These are phyloP conservation scores for Mortierella sp. DNA, from an alignment of 371 early-diverging fungal species.

Conservation along the genomic window DNA sequence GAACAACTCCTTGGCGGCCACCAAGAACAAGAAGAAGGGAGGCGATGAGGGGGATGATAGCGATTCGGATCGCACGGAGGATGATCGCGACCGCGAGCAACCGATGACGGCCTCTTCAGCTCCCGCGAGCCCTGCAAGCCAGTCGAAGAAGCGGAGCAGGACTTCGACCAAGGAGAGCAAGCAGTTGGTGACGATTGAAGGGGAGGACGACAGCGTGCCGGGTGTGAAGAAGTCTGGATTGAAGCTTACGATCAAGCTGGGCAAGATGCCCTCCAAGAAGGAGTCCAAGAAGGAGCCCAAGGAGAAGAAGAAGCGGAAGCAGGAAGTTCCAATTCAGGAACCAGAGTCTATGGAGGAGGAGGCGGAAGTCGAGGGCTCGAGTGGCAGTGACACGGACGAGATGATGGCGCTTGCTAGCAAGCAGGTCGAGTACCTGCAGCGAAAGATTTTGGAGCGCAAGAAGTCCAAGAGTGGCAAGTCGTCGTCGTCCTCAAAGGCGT, in stretches of 20 bases:
- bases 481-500: slow-evolving; percentile 2
- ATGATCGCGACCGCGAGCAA: slow-evolving; percentile 17
- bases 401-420: slow-evolving; percentile 56
- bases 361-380: slow-evolving; percentile 18
- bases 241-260: slow-evolving; percentile 51
- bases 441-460: slow-evolving; percentile 52
- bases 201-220: neutral
- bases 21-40: slow-evolving; percentile 31
- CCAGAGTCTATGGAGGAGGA: neutral
- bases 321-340: neutral
- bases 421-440: slow-evolving; percentile 53
- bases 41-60: slow-evolving; percentile 24
- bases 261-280: slow-evolving; percentile 37
- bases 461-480: slow-evolving; percentile 30
- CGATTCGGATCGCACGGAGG: slow-evolving; percentile 39
- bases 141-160: slow-evolving; percentile 41
- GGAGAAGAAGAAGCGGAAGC: slow-evolving; percentile 23
- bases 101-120: slow-evolving; percentile 11
- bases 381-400: slow-evolving; percentile 55
- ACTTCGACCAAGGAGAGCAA: slow-evolving; percentile 23
- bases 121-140: slow-evolving; percentile 39
- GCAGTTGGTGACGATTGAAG: slow-evolving; percentile 29
- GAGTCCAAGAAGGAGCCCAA: slow-evolving; percentile 22
- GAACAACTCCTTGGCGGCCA: slow-evolving; percentile 40
- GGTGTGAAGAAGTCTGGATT: slow-evolving; percentile 30